Base-by-base conservation (phyloP, 257 asterid genomes). In the Gynochthodes officinalis region DNA sequence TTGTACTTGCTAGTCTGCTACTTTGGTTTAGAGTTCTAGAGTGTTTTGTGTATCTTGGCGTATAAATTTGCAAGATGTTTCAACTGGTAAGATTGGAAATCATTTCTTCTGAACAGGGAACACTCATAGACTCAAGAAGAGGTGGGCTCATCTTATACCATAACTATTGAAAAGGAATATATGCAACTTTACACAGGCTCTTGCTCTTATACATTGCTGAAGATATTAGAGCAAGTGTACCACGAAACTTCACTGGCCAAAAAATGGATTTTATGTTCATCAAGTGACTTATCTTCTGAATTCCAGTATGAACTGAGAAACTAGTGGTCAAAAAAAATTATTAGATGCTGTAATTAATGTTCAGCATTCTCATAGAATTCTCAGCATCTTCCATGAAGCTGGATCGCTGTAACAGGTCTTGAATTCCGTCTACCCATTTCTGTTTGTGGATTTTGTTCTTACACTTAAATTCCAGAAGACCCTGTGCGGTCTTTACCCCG, bases 391-490 rank as follows among this genome's bases (percentile, higher is more conserved):
- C 88, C 49, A 77, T 43, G 73, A 75, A 82, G 61, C 74, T 84
- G 73, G 80, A 73, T 58, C 83, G 79, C 43, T 70, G 71, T 6
- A 90, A 77, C 68, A 88, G 87, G 50, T 79, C 82, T 62, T 77
- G 88, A 71, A 92, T 87, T 70, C 89, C 91, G 42, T 76, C 80
- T 69, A 89, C 87, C 96, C 98, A 90, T 75, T 83, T 88, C 81
- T 92, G 90, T 64, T 82, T 86, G 49, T 88, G 87, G 72, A 77
- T 73, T 80, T 77, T 87, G 80, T 79, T 90, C 87, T 82, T 88
- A 87, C 96, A 92, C 82, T 90, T 92, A 82, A 90, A 92, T 84
- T 88, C 96, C 78, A 87, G 40, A 52, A 92, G 85, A 7, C 94
- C 96, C 64, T 77, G 89, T 59, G 87, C 86, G 54, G 98, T 90